Conservation (phyloP, 768 basidiomycete genomes). For the Leccinum imitatum region DNA sequence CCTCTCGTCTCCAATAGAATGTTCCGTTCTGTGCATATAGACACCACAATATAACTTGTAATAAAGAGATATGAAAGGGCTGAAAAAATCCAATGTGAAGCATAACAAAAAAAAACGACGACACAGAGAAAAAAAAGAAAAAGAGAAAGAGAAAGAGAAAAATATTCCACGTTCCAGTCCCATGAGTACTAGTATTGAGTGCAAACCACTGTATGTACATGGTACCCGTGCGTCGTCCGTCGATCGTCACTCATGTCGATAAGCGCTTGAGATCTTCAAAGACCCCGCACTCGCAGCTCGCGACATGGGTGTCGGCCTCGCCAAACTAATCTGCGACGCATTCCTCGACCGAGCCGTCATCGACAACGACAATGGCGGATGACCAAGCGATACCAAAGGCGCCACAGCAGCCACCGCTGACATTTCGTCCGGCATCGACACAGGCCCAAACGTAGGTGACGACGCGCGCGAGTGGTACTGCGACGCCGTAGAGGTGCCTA, state of each 20-base stretch:
- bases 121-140: neutral
- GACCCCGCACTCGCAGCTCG: slow-evolving; percentile 32
- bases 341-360: slow-evolving; percentile 58
- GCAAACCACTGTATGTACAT: too few species aligned
- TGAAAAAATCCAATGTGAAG: neutral
- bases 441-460: slow-evolving; percentile 26
- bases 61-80: neutral
- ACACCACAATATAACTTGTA: neutral
- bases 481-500: slow-evolving; percentile 34
- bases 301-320: slow-evolving; percentile 41
- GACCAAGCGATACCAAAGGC: slow-evolving; percentile 28
- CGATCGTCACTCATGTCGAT: slow-evolving; percentile 10
- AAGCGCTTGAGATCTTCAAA: slow-evolving; percentile 16
- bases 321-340: slow-evolving; percentile 61
- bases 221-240: neutral
- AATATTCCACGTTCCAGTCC: neutral
- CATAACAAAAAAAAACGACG: neutral
- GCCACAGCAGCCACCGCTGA: neutral
- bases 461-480: slow-evolving; percentile 35
- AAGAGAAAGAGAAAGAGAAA: neutral
- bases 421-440: neutral
- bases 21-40: neutral
- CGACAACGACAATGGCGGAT: slow-evolving; percentile 42
- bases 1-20: neutral
- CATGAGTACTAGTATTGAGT: neutral